phyloP scores from a whole-genome alignment of 2,329 filamentous ascomycete genomes.

The Hypoxylon sp. region DNA sequence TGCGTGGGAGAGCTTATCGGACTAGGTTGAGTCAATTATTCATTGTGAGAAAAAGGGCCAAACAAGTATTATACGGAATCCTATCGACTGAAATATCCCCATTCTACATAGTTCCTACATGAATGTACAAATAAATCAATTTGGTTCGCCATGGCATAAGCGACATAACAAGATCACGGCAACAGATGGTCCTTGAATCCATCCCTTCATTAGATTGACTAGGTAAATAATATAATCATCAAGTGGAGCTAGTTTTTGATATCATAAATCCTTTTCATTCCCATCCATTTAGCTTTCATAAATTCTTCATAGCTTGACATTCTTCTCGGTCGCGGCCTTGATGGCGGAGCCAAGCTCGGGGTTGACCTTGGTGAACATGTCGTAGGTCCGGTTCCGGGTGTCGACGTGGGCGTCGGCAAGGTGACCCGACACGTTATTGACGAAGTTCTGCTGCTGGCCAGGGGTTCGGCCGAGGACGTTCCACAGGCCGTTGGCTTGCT shows the following conservation, averaged over 20 bases:
- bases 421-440: constrained; percentile 67
- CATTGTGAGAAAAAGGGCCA: too few relatives aligned
- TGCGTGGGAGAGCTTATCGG: too few relatives aligned
- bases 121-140: too few relatives aligned
- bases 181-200: background rate
- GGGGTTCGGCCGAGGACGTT: constrained; percentile 55
- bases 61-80: too few relatives aligned
- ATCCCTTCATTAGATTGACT: constrained; percentile 10
- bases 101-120: too few relatives aligned
- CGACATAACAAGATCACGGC: background rate
- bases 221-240: constrained; percentile 2
- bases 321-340: constrained; percentile 61
- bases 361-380: constrained; percentile 68
- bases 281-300: constrained; percentile 2
- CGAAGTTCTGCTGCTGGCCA: constrained; percentile 69
- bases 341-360: constrained; percentile 61
- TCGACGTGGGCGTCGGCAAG: constrained; percentile 61
- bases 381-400: constrained; percentile 66
- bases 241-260: constrained; percentile 6
- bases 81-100: too few relatives aligned
- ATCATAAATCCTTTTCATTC: constrained; percentile 3
- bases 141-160: too few relatives aligned
- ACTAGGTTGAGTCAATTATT: too few relatives aligned
- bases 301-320: constrained; percentile 36
- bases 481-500: constrained; percentile 54